Base-by-base conservation (phyloP, 2,329 filamentous ascomycete species). In the Alternaria ventricosa region DNA sequence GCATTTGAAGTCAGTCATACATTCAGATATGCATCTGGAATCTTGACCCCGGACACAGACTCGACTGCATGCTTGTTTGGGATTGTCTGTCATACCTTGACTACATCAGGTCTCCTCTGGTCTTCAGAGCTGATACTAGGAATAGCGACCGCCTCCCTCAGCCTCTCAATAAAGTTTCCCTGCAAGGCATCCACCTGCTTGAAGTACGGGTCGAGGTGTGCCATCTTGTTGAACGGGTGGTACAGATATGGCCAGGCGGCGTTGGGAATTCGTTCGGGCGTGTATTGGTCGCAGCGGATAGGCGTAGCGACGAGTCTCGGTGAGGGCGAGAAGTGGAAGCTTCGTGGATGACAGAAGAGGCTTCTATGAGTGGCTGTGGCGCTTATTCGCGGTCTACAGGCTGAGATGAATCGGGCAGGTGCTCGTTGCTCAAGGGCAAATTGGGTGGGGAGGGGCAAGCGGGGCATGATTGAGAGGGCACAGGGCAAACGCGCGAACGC, bases 71-170 rank as follows among this genome's bases (percentile, higher is more conserved):
- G 1, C 1, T 1, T 46, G 12, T 8, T 23, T 25, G 2, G 44
- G 44, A 1, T 0, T 25, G 2, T 10, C 12, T 45, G 10, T 28
- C 45, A 18, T 78, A 88, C 87, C 81, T 91, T 93, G 77, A 99
- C 89, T 67, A 99, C 96, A 86, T 99, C 94, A 59, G 90, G 90
- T 64, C 96, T 90, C 77, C 93, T 90, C 72, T 91, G 90, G 77
- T 96, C 93, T 67, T 97, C 94, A 51, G 95, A 92, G 33, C 95
- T 98, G 79, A 99, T 87, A 67, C 96, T 99, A 20, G 96, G 96
- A 75, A 99, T 99, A 56, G 94, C 95, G 64, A 99, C 96, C 58
- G 96, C 96, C 82, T 94, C 89, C 77, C 92, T 88, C 64, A 99
- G 89, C 73, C 95, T 91, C 74, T 96, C 91, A 81, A 97, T 96